Conservation (phyloP, 2,329 filamentous ascomycete genomes). For the Incumbomyces delicatus region DNA sequence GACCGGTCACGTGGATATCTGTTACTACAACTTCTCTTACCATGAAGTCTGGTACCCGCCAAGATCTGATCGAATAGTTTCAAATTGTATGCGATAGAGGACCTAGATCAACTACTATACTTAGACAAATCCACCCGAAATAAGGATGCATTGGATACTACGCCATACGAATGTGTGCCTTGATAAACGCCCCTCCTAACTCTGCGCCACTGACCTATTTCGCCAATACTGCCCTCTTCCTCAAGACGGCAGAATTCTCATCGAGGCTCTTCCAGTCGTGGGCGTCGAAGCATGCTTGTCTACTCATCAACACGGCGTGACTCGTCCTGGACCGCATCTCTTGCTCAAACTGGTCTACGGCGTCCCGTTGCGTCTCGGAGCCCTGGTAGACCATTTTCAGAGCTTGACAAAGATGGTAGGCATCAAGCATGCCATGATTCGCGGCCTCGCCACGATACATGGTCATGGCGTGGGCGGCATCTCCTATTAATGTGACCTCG, state of each 20-base stretch:
- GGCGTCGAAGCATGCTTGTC: conserved; percentile 28
- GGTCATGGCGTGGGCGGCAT: conserved; percentile 34
- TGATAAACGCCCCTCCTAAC: no score
- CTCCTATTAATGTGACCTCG: conserved; percentile 24
- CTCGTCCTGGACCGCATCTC: conserved; percentile 26
- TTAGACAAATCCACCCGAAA: no score
- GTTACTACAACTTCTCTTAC: no score
- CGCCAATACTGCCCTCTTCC: conserved; percentile 16
- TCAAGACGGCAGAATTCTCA: conserved; percentile 24
- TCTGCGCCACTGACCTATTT: neutral
- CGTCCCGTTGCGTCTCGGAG: conserved; percentile 6
- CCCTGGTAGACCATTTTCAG: neutral
- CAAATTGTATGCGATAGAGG: no score
- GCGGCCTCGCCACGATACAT: conserved; percentile 25
- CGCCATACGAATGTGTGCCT: no score
- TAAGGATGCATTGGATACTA: no score
- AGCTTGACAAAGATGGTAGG: conserved; percentile 16
- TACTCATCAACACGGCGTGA: conserved; percentile 25
- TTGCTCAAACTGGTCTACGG: conserved; percentile 23
- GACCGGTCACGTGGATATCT: no score
- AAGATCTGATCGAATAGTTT: no score
- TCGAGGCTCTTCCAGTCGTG: conserved; percentile 25
- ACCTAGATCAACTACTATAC: no score
- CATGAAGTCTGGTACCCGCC: no score
- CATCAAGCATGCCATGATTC: conserved; percentile 26